These are phyloP conservation scores for Alliaria petiolata DNA, from an alignment of 345 rosid genomes.

Conservation along the genomic window DNA sequence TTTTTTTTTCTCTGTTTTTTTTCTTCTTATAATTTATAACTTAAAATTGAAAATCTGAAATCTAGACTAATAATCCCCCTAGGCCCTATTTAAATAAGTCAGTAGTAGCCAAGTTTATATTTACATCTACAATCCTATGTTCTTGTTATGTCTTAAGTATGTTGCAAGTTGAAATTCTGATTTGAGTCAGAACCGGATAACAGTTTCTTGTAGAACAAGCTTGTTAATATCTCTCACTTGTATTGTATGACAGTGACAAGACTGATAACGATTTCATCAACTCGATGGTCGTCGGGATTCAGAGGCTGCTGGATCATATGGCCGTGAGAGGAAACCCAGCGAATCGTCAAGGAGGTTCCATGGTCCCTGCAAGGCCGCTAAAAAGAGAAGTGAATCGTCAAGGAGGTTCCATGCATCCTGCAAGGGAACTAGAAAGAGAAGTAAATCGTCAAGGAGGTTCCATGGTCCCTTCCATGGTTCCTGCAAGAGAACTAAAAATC, in stretches of 20 bases:
- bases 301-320: neutral
- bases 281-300: neutral
- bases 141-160: neutral
- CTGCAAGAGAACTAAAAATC: conserved; percentile 22
- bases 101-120: no score
- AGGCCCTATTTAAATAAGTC: no score
- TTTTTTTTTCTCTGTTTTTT: no score
- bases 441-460: neutral
- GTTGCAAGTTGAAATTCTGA: neutral
- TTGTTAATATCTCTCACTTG: neutral
- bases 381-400: neutral
- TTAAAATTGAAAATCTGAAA: no score
- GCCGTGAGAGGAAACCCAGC: conserved; percentile 18
- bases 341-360: neutral
- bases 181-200: neutral
- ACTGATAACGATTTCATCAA: neutral
- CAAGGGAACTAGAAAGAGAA: neutral
- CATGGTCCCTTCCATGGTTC: conserved; percentile 28
- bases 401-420: neutral
- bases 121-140: neutral
- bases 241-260: neutral
- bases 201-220: neutral
- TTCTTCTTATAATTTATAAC: neutral
- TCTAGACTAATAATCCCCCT: no score
- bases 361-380: neutral